Conservation (phyloP, 2,329 filamentous ascomycete genomes). For the Thelonectria blattea region DNA sequence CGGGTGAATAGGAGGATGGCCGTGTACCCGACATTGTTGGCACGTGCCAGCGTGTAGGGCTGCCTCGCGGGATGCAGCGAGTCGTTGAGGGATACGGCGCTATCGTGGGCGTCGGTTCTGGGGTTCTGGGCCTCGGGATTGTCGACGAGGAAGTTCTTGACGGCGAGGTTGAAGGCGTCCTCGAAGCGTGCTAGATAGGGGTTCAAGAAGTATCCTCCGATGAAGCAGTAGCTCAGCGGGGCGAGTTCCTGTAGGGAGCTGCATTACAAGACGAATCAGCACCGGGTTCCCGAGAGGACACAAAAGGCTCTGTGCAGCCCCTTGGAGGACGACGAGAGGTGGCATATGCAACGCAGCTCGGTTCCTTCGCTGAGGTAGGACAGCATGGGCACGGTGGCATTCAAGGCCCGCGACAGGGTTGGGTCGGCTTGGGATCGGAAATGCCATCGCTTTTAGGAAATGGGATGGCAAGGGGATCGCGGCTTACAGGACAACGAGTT, state of each 20-base stretch:
- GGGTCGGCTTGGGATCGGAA: neutral
- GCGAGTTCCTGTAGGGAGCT: conserved; percentile 90
- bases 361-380: neutral
- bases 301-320: conserved; percentile 7
- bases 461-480: conserved; percentile 23
- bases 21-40: conserved; percentile 86
- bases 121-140: neutral
- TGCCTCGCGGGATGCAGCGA: conserved; percentile 39
- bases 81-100: conserved; percentile 13
- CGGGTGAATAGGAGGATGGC: conserved; percentile 84
- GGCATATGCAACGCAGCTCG: neutral
- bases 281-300: conserved; percentile 23
- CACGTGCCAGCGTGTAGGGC: conserved; percentile 72
- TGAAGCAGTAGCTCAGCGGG: conserved; percentile 82
- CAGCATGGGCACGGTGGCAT: neutral
- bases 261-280: conserved; percentile 35
- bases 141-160: conserved; percentile 24
- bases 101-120: conserved; percentile 7
- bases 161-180: conserved; percentile 73
- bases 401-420: neutral
- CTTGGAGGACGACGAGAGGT: conserved; percentile 1
- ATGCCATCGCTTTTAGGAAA: neutral
- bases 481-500: conserved; percentile 64
- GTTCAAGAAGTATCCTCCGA: conserved; percentile 79
- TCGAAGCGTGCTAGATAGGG: conserved; percentile 78